Percentiles rank a stretch among this genome's conserved stretches.
phyloP scores from a whole-genome alignment of 768 basidiomycete species.

The Kwoniella sp. region DNA sequence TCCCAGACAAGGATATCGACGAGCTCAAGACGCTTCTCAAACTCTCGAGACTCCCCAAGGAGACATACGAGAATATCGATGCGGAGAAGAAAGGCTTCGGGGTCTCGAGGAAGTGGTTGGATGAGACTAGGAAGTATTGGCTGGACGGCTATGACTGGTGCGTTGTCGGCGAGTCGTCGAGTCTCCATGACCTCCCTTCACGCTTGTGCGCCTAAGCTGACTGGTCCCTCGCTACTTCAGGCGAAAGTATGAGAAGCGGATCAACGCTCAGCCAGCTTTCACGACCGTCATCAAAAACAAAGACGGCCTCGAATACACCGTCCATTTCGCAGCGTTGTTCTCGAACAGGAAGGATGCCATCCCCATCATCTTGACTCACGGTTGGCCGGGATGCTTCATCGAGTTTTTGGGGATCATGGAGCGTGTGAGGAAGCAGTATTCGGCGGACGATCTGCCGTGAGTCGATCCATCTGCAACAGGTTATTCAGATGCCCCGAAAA shows the following conservation, averaged over 20 bases:
- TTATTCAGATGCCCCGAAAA: neutral
- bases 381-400: conserved; percentile 39
- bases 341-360: conserved; percentile 24
- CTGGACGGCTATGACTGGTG: conserved; percentile 38
- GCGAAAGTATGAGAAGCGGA: conserved; percentile 31
- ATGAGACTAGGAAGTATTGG: conserved; percentile 31
- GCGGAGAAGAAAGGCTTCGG: conserved; percentile 31
- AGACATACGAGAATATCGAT: conserved; percentile 37
- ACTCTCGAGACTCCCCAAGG: conserved; percentile 24
- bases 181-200: too few species aligned
- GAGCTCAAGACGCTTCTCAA: conserved; percentile 34
- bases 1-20: conserved; percentile 36
- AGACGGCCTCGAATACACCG: conserved; percentile 27
- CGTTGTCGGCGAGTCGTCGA: too few species aligned
- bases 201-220: conserved; percentile 30
- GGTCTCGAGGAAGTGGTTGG: conserved; percentile 33
- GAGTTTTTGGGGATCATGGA: conserved; percentile 31
- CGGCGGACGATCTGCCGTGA: conserved; percentile 19
- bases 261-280: conserved; percentile 35
- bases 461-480: conserved; percentile 1
- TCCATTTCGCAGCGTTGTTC: conserved; percentile 20
- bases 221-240: conserved; percentile 8
- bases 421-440: conserved; percentile 10
- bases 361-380: conserved; percentile 25
- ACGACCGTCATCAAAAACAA: conserved; percentile 21